phyloP scores from a whole-genome alignment of 2,329 filamentous ascomycete genomes.

The Pleoardoris graminearum region DNA sequence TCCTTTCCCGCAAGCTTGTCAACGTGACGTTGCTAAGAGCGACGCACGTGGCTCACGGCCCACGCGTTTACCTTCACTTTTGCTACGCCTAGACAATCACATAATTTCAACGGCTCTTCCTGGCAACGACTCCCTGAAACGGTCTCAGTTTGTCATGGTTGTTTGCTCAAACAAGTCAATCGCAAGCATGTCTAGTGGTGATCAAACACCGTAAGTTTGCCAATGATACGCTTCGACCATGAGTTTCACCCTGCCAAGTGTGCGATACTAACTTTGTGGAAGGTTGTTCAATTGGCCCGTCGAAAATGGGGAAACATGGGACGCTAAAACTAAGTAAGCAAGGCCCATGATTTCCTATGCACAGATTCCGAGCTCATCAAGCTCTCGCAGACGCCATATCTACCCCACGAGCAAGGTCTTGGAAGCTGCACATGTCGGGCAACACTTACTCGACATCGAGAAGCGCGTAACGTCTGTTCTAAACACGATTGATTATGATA shows the following conservation, averaged over 20 bases:
- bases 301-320: background rate
- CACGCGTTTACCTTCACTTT: background rate
- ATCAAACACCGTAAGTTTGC: background rate
- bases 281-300: background rate
- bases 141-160: background rate
- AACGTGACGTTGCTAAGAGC: background rate
- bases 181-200: background rate
- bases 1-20: background rate
- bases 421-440: background rate
- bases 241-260: background rate
- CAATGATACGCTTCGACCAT: background rate
- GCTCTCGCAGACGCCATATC: background rate
- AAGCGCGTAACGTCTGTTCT: slow-evolving; percentile 5
- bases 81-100: background rate
- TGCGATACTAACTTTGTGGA: background rate
- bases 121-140: background rate
- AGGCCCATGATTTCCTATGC: no score
- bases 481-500: slow-evolving; percentile 6
- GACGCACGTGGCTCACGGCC: background rate
- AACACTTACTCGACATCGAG: slow-evolving; percentile 1
- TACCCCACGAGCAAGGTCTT: slow-evolving; percentile 3
- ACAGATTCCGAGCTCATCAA: background rate
- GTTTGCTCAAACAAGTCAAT: background rate
- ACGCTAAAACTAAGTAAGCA: background rate
- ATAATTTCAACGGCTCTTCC: background rate